Evolutionary conservation across 164 flowering plant species (phyloP), one percentile per base, ranked within the genome.

Genomic region (Houttuynia cordata): DNA sequence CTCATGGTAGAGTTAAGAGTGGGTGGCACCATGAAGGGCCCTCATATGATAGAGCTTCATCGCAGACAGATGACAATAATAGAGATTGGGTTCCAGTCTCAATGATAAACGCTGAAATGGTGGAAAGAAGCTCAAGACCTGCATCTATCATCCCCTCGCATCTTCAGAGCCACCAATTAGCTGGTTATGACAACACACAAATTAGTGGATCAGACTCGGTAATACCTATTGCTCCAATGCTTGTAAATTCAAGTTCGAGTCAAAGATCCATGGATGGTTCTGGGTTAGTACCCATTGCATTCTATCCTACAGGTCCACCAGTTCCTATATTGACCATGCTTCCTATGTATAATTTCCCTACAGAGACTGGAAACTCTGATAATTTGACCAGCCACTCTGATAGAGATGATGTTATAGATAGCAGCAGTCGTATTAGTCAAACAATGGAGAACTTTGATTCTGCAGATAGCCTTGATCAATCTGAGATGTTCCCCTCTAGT

Each of bases 281-380:
- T 60, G 82, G 83, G 49, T 70, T 66, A 12, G 47, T 71, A 51
- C 81, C 92, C 58, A 66, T 80, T 70, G 71, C 85, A 20, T 93
- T 93, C 68, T 87, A 85, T 72, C 86, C 93, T 2, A 83, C 99
- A 19, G 99, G n/a, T 17, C 97, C 95, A 17, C 96, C 95, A 19
- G 90, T 93, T 67, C 96, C 96, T 0, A 84, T 86, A 67, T 19
- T 93, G 20, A 76, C 88, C 22, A 81, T 93, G 88, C 83, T 87
- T 70, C 94, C 84, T 10, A 21, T 86, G 12, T 82, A 79, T 72
- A 81, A 88, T 68, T 73, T 76, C 37, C 83, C 83, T 56, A 59
- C 80, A 53, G 95, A 84, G 40, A 45, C 75, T 3, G 76, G 77
- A 59, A 68, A 59, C 60, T 63, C 86, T 47, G 85, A 84, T 70